These are phyloP conservation scores for Crithidia bombi DNA, from an alignment of 208 protist genomes.

Conservation along the genomic window DNA sequence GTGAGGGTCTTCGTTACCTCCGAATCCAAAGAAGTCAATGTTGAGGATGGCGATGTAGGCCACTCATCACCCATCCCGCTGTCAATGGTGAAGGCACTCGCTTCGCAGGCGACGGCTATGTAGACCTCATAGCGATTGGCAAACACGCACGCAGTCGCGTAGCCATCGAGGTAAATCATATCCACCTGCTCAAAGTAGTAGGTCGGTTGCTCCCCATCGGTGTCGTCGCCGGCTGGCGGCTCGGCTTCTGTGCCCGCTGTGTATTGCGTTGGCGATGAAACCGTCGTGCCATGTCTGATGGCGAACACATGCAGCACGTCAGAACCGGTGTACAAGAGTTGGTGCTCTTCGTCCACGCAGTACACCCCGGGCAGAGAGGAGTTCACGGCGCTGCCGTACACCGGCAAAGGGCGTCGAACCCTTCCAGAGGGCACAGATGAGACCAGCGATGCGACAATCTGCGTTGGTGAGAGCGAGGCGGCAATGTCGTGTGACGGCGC, in stretches of 20 bases:
- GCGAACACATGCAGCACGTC: conserved; percentile 19
- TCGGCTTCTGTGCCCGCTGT: background rate
- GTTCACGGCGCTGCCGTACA: conserved; percentile 1
- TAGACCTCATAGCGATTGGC: conserved; percentile 35
- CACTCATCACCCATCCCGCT: background rate
- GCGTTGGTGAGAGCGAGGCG: background rate
- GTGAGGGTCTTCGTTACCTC: too few species aligned
- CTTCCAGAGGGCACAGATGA: background rate
- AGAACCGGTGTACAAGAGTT: conserved; percentile 28
- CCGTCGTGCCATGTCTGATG: background rate
- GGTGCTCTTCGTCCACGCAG: conserved; percentile 21
- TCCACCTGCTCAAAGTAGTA: conserved; percentile 5
- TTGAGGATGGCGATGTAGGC: background rate
- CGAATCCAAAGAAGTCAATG: too few species aligned
- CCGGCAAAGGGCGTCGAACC: background rate
- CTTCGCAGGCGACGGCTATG: background rate
- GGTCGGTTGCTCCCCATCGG: background rate
- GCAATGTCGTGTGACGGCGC: background rate
- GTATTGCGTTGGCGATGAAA: background rate
- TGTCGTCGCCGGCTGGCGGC: background rate
- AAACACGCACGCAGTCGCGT: conserved; percentile 42
- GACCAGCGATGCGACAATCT: conserved; percentile 1
- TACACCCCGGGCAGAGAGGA: conserved; percentile 15
- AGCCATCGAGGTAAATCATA: conserved; percentile 6
- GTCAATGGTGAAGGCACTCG: background rate